Evolutionary conservation across 768 basidiomycete genomes (phyloP), one percentile per base, ranked within the genome.

Genomic region (Trametes sanguinea): DNA sequence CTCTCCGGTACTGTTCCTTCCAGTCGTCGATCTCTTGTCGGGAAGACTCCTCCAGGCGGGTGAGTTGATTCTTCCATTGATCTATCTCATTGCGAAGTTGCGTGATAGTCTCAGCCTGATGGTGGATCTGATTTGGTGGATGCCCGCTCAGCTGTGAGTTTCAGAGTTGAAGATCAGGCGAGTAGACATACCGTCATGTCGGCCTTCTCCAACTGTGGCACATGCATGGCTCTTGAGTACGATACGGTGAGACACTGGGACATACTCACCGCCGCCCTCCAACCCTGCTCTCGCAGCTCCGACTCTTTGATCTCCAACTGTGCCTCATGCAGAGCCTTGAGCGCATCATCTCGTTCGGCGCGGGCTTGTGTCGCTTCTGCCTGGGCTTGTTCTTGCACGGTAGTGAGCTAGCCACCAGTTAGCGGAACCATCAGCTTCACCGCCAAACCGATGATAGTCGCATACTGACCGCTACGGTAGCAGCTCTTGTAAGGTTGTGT

Each of bases 1-100:
- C 87, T 14, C 88, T 84, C 40, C 86, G 76, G 71, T 89, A 91
- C 66, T 90, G 88, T 22, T 89, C 89, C 71, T 91, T 90, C 90
- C 90, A 92, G 66, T 87, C 87, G 55, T 79, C 77, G 0, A 88
- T 83, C 62, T 81, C 80, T 33, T 74, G 75, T 50, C 78, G 74
- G 9, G 80, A 77, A 1, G 78, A 73, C 55, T 82, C 81, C 54
- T 81, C 80, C 32, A 79, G 71, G 32, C 80, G 78, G 22, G 76
- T 68, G 51, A 79, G 77, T 67, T 91, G 90, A 52, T 86, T 84
- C 72, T 89, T 90, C 88, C 88, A 90, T 55, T 90, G 88, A 0
- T 74, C 76, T 0, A 83, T 77, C 70, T 92, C 89, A 51, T 86
- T 80, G 29, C 84, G 82, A 33, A 90, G 77, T 56, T 85, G 85